Conservation (phyloP, 2,329 filamentous ascomycete genomes). For the Aspergillus hiratsukae region DNA sequence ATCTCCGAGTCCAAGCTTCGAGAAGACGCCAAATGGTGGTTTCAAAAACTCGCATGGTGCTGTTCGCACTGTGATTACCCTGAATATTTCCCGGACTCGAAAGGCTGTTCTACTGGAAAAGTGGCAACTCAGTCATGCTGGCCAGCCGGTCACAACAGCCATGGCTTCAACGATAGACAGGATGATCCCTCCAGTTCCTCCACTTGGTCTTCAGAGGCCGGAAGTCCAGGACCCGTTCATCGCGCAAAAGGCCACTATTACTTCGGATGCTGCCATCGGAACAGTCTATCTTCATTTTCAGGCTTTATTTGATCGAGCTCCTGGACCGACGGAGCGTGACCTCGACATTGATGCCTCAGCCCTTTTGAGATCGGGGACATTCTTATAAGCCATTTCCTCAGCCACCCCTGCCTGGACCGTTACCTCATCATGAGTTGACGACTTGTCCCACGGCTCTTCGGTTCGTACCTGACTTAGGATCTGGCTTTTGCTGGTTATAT, state of each 20-base stretch:
- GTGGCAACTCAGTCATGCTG: neutral
- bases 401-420: no score
- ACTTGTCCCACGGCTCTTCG: no score
- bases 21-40: neutral
- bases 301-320: neutral
- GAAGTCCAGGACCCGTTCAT: neutral
- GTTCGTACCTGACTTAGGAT: no score
- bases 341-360: neutral
- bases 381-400: neutral
- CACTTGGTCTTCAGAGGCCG: neutral
- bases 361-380: neutral
- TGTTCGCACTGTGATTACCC: neutral
- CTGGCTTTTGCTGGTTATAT: no score
- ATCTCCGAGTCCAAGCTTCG: neutral
- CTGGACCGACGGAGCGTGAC: neutral
- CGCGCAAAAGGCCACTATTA: neutral
- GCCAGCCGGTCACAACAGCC: neutral
- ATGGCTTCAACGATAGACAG: no score
- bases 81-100: neutral
- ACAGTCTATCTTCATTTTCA: neutral
- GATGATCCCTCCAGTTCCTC: neutral
- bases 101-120: neutral
- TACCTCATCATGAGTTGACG: no score
- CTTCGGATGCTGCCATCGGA: neutral
- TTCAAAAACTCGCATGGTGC: neutral